These are phyloP conservation scores for Apiospora kogelbergensis DNA, from an alignment of 2,329 filamentous ascomycete genomes.

Conservation along the genomic window DNA sequence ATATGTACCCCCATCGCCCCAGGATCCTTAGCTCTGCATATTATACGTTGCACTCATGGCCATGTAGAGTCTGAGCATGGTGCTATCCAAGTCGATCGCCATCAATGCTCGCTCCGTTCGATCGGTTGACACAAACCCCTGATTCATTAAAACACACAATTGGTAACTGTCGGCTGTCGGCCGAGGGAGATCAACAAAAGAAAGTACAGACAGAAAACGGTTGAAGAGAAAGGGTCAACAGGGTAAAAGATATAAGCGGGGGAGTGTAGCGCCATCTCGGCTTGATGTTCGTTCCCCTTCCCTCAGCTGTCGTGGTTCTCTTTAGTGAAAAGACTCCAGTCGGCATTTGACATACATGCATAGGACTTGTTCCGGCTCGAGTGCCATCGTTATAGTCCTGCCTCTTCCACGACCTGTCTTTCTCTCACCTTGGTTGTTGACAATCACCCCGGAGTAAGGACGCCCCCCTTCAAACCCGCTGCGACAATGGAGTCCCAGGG, in stretches of 20 bases:
- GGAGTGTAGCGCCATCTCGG: not conserved
- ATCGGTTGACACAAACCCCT: not conserved
- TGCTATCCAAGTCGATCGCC: not conserved
- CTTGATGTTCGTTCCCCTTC: not conserved
- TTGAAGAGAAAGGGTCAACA: not conserved
- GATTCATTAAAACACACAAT: not conserved
- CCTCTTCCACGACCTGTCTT: not conserved
- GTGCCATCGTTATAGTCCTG: not conserved
- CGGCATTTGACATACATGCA: not conserved
- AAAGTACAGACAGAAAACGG: not conserved
- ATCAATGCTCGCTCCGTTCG: not conserved
- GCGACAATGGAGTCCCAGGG: constrained; percentile 29
- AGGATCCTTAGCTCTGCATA: not conserved
- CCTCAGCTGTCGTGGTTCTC: not conserved
- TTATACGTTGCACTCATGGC: not conserved
- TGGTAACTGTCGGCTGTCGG: not conserved
- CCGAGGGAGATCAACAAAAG: not conserved
- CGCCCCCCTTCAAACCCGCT: not conserved
- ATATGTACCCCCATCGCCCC: not conserved
- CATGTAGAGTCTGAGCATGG: not conserved
- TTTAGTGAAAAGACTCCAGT: not conserved
- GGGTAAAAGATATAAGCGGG: not conserved
- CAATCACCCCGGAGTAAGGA: not conserved
- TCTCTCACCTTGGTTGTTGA: constrained; percentile 10
- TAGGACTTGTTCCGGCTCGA: not conserved